Percentiles rank a stretch among this genome's conserved stretches.
Conservation (phyloP, 495 filamentous ascomycete species). For the Penicillium odoratum region DNA sequence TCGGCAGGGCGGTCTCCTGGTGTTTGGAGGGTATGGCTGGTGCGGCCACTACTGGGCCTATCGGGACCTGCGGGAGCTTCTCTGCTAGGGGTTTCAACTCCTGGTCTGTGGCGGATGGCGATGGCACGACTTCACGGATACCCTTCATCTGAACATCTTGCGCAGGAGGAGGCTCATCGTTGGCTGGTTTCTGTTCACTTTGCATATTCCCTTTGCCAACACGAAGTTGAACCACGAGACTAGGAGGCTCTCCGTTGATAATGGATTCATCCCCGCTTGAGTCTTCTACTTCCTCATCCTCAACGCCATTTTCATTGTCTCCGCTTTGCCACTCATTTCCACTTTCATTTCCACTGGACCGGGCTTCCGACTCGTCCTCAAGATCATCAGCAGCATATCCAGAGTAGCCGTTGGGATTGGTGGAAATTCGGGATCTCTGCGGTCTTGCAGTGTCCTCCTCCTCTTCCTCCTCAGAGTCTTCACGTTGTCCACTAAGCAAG, state of each 20-base stretch:
- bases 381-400: conserved; percentile 61
- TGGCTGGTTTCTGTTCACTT: conserved; percentile 17
- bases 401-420: conserved; percentile 43
- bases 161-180: conserved; percentile 24
- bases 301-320: conserved; percentile 68
- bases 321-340: conserved; percentile 68
- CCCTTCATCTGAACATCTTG: conserved; percentile 19
- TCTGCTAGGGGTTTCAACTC: neutral
- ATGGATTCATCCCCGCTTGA: conserved; percentile 58
- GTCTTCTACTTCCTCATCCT: conserved; percentile 66
- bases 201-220: conserved; percentile 39
- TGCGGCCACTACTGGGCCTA: neutral
- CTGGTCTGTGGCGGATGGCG: neutral
- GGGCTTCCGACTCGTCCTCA: conserved; percentile 63
- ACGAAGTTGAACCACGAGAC: conserved; percentile 67
- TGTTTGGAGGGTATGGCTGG: neutral
- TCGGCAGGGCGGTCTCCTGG: neutral
- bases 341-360: conserved; percentile 57
- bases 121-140: conserved; percentile 4
- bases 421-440: conserved; percentile 33
- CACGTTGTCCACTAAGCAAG: conserved; percentile 55
- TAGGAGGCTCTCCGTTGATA: conserved; percentile 54
- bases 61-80: neutral
- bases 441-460: conserved; percentile 33
- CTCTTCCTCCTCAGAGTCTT: conserved; percentile 32